These are phyloP conservation scores for Ophiostoma himal-ulmi DNA, from an alignment of 2,329 filamentous ascomycete species.

Conservation along the genomic window DNA sequence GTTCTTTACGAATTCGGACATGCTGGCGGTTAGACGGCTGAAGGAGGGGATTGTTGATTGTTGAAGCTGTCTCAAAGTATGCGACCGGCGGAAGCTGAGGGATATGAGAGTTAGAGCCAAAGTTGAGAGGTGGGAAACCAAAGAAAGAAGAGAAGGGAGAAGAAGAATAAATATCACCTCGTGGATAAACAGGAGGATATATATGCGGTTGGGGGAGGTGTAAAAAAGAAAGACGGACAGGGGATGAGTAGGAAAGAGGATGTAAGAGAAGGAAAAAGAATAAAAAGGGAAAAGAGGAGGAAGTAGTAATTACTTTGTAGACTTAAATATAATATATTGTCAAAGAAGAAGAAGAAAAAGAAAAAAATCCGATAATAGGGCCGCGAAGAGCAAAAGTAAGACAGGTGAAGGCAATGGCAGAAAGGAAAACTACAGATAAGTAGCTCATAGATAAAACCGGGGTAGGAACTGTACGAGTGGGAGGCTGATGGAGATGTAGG, in stretches of 20 bases:
- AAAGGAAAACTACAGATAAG: conserved; percentile 1
- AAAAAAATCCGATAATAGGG: not conserved
- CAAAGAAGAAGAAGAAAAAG: not conserved
- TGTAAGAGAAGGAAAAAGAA: not conserved
- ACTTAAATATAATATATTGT: not conserved
- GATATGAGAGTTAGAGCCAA: not conserved
- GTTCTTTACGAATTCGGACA: conserved; percentile 21
- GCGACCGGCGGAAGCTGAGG: not conserved
- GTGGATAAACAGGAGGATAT: not conserved
- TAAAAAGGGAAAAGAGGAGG: not conserved
- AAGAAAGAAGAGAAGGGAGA: not conserved
- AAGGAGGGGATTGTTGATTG: not conserved
- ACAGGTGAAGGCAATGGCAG: not conserved
- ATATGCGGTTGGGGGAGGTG: not conserved
- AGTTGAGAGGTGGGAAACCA: not conserved
- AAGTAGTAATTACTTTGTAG: not conserved
- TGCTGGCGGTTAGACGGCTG: conserved; percentile 18
- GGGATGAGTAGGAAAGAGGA: not conserved
- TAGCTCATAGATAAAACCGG: not conserved
- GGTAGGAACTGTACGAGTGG: not conserved
- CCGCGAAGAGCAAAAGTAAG: not conserved
- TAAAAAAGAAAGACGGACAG: not conserved
- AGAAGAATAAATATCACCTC: not conserved
- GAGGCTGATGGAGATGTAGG: not conserved
- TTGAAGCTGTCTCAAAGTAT: not conserved